Evolutionary conservation across 2,329 filamentous ascomycete species (phyloP).

Genomic region (Aspergillus clavatus): DNA sequence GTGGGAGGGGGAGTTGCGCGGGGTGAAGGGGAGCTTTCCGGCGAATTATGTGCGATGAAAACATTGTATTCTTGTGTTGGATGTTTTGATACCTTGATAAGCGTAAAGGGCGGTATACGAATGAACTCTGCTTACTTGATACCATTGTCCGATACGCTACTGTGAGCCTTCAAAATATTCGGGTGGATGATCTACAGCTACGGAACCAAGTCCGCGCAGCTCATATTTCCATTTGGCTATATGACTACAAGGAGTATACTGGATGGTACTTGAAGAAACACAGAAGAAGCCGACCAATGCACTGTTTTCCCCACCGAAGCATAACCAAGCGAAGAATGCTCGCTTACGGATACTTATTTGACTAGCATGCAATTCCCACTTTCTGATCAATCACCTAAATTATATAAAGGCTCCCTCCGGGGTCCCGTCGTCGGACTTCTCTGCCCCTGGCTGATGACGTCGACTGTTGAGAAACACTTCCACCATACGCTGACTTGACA

Average conservation of each 20-base stretch:
- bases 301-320: not conserved
- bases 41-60: conserved; percentile 68
- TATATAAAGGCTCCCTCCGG: conserved; percentile 26
- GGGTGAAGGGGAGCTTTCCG: conserved; percentile 67
- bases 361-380: not conserved
- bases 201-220: not conserved
- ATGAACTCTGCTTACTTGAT: too few species aligned
- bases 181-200: not conserved
- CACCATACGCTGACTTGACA: conserved; percentile 36
- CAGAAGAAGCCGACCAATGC: not conserved
- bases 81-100: too few species aligned
- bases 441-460: conserved; percentile 20
- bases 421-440: conserved; percentile 13
- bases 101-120: too few species aligned
- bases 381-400: not conserved
- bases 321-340: not conserved
- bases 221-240: not conserved
- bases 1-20: conserved; percentile 76
- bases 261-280: not conserved
- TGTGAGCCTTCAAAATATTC: not conserved
- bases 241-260: not conserved
- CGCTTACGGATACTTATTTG: not conserved
- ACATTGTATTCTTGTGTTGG: not conserved
- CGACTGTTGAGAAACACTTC: conserved; percentile 35
- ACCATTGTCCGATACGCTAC: too few species aligned